Evolutionary conservation across 768 basidiomycete species (phyloP).

Genomic region (Termitomyces sp.): DNA sequence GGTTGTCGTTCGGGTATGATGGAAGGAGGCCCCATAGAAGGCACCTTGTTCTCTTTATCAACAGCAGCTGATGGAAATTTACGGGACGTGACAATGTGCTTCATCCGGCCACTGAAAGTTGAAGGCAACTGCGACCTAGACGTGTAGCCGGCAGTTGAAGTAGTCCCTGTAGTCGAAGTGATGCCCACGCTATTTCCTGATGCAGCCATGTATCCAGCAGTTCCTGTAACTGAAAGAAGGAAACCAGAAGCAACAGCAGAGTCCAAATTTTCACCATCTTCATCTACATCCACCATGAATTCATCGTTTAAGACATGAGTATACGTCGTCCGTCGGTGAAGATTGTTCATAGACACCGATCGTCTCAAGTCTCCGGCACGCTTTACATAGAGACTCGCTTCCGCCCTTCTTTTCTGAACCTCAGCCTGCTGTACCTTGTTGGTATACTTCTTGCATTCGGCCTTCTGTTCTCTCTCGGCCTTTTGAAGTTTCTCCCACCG

Average conservation of each 20-base stretch:
- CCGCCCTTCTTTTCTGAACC: conserved; percentile 31
- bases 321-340: conserved; percentile 49
- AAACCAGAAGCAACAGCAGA: conserved; percentile 71
- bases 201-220: conserved; percentile 71
- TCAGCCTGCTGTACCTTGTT: conserved; percentile 27
- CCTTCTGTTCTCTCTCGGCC: conserved; percentile 39
- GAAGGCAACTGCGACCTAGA: conserved; percentile 48
- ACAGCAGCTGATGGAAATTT: conserved; percentile 30
- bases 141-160: conserved; percentile 52
- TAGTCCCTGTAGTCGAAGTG: conserved; percentile 87
- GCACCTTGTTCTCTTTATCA: conserved; percentile 22
- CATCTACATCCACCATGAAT: conserved; percentile 32
- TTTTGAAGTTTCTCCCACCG: conserved; percentile 59
- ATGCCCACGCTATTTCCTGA: conserved; percentile 94
- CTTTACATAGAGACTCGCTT: conserved; percentile 25
- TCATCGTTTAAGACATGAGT: conserved; percentile 20
- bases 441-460: conserved; percentile 28
- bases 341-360: conserved; percentile 69
- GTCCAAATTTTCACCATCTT: conserved; percentile 39
- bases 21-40: conserved; percentile 65
- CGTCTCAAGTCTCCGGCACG: conserved; percentile 58
- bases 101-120: conserved; percentile 48
- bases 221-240: conserved; percentile 54
- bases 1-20: conserved; percentile 48
- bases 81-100: conserved; percentile 65